Evolutionary conservation across 2,329 filamentous ascomycete genomes (phyloP).

Genomic region (Capronia epimyces): DNA sequence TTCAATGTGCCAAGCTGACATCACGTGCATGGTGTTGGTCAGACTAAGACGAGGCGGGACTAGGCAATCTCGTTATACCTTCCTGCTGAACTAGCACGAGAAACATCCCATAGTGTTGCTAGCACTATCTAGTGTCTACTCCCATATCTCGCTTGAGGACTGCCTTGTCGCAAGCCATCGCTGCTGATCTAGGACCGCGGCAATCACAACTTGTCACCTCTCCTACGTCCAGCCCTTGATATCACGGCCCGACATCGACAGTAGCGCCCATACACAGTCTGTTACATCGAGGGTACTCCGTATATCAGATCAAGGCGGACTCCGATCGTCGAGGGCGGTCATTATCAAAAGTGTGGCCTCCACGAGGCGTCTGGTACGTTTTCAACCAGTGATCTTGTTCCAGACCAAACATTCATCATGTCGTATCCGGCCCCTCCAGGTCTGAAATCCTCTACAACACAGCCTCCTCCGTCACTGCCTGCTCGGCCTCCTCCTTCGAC

Average conservation of each 20-base stretch:
- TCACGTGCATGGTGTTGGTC: background rate
- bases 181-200: background rate
- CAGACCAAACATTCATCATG: constrained; percentile 57
- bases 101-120: no score
- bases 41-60: background rate
- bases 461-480: constrained; percentile 60
- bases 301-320: background rate
- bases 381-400: constrained; percentile 17
- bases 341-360: constrained; percentile 1
- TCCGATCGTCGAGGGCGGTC: background rate
- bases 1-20: background rate
- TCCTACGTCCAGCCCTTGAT: background rate
- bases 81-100: background rate
- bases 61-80: background rate
- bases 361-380: constrained; percentile 21
- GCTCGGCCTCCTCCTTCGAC: constrained; percentile 65
- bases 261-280: no score
- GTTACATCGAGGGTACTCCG: background rate
- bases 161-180: background rate
- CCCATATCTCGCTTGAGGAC: no score
- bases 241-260: background rate
- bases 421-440: constrained; percentile 83
- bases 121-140: background rate
- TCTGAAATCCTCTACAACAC: constrained; percentile 43
- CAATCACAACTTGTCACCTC: no score